Evolutionary conservation across 768 basidiomycete species (phyloP).

Genomic region (Mycena olivaceomarginata): DNA sequence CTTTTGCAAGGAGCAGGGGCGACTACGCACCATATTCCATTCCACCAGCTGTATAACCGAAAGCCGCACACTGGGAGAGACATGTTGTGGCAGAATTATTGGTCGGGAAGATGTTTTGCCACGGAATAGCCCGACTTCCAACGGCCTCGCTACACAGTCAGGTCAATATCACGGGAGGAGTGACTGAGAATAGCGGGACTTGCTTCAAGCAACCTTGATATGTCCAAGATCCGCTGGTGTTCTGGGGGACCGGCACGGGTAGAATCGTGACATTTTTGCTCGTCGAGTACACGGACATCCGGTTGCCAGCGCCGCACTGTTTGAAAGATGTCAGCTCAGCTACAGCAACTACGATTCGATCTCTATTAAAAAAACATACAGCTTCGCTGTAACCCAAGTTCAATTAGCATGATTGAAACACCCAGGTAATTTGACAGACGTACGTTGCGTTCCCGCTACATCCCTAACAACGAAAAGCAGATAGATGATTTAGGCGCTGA

Average conservation of each 20-base stretch:
- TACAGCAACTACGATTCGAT: background rate
- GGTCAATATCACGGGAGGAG: background rate
- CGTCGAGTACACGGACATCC: conserved; percentile 82
- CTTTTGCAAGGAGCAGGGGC: background rate
- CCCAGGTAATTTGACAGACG: conserved; percentile 48
- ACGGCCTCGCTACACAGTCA: conserved; percentile 66
- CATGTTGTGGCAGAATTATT: conserved; percentile 83
- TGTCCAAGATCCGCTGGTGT: conserved; percentile 72
- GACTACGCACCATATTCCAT: conserved; percentile 60
- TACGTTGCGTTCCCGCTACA: conserved; percentile 86
- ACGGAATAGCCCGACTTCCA: conserved; percentile 72
- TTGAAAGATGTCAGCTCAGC: conserved; percentile 6
- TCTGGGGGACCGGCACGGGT: conserved; percentile 76
- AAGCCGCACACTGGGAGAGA: conserved; percentile 80
- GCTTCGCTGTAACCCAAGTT: conserved; percentile 68
- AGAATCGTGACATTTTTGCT: conserved; percentile 70
- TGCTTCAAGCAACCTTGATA: conserved; percentile 84
- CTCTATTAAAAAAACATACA: conserved; percentile 19
- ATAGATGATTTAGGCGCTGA: background rate
- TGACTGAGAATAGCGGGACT: conserved; percentile 42
- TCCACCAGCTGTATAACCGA: conserved; percentile 84
- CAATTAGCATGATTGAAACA: conserved; percentile 1
- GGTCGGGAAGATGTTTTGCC: conserved; percentile 74
- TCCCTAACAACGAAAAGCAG: conserved; percentile 44
- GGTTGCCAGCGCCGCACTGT: conserved; percentile 82